phyloP scores from a whole-genome alignment of 179 eudicot species.

The Nepenthes alata region DNA sequence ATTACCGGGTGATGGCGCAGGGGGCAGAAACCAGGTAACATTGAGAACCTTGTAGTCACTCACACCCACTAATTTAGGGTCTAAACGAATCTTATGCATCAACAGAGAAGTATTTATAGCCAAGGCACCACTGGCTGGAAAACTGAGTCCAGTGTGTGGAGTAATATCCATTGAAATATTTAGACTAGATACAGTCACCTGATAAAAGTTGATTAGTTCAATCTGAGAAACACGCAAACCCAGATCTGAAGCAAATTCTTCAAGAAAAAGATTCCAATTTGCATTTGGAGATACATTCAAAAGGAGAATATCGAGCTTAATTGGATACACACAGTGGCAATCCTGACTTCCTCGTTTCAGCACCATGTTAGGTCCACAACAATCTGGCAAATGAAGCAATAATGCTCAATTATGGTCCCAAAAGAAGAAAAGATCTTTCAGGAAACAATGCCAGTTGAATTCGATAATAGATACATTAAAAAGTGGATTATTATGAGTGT shows the following conservation, averaged over 20 bases:
- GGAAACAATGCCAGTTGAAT: no score
- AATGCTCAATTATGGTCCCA: conserved; percentile 3
- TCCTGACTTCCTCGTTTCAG: conserved; percentile 51
- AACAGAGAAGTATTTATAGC: conserved; percentile 57
- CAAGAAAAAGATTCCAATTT: conserved; percentile 59
- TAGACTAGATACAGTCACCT: conserved; percentile 42
- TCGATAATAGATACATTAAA: no score
- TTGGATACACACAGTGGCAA: conserved; percentile 90
- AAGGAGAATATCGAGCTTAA: conserved; percentile 78
- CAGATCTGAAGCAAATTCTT: conserved; percentile 61
- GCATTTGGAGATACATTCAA: conserved; percentile 61
- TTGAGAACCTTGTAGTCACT: conserved; percentile 79
- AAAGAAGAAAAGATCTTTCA: neutral
- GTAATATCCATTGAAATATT: conserved; percentile 86
- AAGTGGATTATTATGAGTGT: no score
- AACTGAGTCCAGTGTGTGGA: conserved; percentile 69
- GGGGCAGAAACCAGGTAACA: conserved; percentile 77
- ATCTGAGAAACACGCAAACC: conserved; percentile 63
- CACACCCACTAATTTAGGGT: conserved; percentile 65
- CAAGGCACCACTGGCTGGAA: conserved; percentile 50
- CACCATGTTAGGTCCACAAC: conserved; percentile 86
- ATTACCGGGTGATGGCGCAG: conserved; percentile 63
- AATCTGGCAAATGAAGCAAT: conserved; percentile 37
- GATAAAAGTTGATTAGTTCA: conserved; percentile 71
- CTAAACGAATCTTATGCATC: conserved; percentile 55